Conservation (phyloP, 2,329 filamentous ascomycete genomes). For the Beauveria caledonica region DNA sequence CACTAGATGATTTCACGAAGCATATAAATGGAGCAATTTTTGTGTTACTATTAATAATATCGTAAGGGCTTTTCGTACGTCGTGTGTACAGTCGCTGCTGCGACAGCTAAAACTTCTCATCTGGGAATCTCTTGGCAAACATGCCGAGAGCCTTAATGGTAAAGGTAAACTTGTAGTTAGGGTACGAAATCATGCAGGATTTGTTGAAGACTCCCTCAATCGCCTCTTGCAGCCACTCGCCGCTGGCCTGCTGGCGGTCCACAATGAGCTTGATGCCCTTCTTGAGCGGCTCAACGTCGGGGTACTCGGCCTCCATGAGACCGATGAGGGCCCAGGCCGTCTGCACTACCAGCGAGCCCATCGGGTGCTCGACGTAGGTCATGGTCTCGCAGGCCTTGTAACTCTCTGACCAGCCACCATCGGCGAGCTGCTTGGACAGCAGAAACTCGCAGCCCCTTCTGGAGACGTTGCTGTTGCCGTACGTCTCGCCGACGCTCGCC, state of each 20-base stretch:
- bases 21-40: neutral
- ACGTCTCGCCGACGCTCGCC: conserved; percentile 71
- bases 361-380: conserved; percentile 64
- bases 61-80: neutral
- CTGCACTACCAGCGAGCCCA: conserved; percentile 82
- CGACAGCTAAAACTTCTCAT: conserved; percentile 41
- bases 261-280: conserved; percentile 75
- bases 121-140: conserved; percentile 66
- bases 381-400: conserved; percentile 76
- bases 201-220: conserved; percentile 99
- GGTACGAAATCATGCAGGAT: conserved; percentile 98
- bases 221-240: conserved; percentile 90
- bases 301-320: conserved; percentile 75
- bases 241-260: conserved; percentile 74
- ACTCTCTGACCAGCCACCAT: conserved; percentile 95
- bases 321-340: conserved; percentile 85
- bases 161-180: conserved; percentile 98
- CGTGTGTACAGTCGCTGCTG: neutral
- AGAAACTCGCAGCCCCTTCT: conserved; percentile 78
- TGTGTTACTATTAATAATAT: neutral
- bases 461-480: conserved; percentile 62
- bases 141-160: conserved; percentile 89
- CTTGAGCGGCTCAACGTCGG: conserved; percentile 62
- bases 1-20: neutral
- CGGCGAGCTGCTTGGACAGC: conserved; percentile 70